Evolutionary conservation across 805 yeast genomes (phyloP).

Genomic region (Cephaloascus albidus): DNA sequence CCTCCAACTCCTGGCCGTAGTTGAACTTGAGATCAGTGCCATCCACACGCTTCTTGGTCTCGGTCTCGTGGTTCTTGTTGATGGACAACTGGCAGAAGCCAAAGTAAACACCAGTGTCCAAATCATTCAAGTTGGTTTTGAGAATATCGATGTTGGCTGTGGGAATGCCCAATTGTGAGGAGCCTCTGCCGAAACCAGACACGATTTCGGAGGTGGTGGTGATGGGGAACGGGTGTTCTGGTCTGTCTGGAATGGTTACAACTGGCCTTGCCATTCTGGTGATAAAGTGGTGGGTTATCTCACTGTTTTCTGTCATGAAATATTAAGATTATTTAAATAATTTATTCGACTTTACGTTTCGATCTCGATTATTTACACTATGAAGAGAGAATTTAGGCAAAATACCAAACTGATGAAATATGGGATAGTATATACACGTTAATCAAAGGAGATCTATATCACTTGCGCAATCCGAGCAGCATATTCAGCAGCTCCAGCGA

Average conservation of each 20-base stretch:
- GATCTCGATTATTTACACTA: no score
- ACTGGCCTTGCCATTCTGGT: conserved; percentile 26
- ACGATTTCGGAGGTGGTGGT: conserved; percentile 38
- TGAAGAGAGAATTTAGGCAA: no score
- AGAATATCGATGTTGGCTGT: conserved; percentile 81
- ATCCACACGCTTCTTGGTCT: conserved; percentile 6
- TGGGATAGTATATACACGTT: no score
- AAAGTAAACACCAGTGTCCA: conserved; percentile 79
- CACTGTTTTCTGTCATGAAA: no score
- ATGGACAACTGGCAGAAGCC: conserved; percentile 50
- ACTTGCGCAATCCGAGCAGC: no score
- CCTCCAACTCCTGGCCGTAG: conserved; percentile 45
- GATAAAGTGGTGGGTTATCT: not conserved
- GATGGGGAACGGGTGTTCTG: conserved; percentile 43
- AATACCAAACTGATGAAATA: no score
- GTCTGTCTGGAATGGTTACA: conserved; percentile 30
- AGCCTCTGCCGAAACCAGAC: conserved; percentile 94
- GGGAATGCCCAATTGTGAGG: conserved; percentile 88
- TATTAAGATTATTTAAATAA: no score
- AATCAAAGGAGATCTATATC: no score
- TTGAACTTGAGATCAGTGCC: conserved; percentile 33
- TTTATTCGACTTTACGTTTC: no score
- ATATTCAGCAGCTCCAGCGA: no score
- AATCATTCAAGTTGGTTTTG: conserved; percentile 30
- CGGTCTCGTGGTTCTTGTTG: conserved; percentile 6